Evolutionary conservation across 2,329 filamentous ascomycete genomes (phyloP), one percentile per base, ranked within the genome.

Genomic region (Fusarium odoratissimum): DNA sequence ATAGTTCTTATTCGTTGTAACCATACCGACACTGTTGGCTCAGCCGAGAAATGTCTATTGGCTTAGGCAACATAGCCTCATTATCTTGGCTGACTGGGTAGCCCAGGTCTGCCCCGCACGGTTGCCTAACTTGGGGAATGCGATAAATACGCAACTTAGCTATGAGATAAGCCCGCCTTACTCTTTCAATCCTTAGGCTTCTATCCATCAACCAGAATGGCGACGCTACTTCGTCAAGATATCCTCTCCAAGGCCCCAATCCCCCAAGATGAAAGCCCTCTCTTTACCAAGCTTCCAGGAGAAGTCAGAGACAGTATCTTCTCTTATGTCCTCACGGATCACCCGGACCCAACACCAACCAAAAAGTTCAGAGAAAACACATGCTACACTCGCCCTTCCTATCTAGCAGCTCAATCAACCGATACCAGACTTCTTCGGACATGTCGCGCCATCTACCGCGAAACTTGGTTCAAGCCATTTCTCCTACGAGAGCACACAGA

Each of bases 301-400:
- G 88, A 90, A 74, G 72, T 89, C 19, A 84, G 88, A 60, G 80
- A 81, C 66, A 74, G 79, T 3, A 86, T 90, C 54, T 90, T 87
- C 74, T 64, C 77, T 14, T 79, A 78, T 48, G 82, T 78, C 1
- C 75, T 87, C 7, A 77, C 81, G 10, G 82, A 83, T 35, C 82
- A 80, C 37, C 79, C 82, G 14, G 83, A 84, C 44, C 72, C 77
- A 8, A 61, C 69, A 3, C 73, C 75, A 1, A 58, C 69, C 3
- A 60, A 56, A 3, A 70, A 67, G 2, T 84, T 83, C 75, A 55
- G 30, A 2, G 46, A 62, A 11, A 60, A 77, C 6, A 81, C 83
- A 8, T 83, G 79, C 72, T 86, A 82, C 72, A 76, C 77, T 13
- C 79, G 85, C 5, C 85, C 85, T 0, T 79, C 80, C 1, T 85